Evolutionary conservation across 78 protist genomes (phyloP).

Genomic region (Dictyostelium discoideum): DNA sequence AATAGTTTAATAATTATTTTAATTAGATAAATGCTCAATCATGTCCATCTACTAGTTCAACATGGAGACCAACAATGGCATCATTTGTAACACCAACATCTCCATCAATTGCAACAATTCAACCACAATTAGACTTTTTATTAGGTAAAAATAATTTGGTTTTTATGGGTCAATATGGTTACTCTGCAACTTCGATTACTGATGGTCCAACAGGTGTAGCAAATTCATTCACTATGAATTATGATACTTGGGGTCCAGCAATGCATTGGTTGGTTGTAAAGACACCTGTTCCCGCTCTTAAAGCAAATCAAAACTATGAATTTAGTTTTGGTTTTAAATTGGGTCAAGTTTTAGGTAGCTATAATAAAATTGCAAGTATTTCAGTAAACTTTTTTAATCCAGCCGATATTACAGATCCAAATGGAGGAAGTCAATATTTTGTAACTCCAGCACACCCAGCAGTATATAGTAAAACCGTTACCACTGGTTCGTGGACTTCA

Average conservation of each 20-base stretch:
- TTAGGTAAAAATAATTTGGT: not conserved
- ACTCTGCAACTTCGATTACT: not conserved
- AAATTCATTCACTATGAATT: slow-evolving; percentile 17
- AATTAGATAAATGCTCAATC: not conserved
- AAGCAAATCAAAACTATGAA: not conserved
- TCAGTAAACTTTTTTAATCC: not conserved
- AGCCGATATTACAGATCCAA: not conserved
- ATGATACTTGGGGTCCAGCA: not conserved
- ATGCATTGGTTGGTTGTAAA: not conserved
- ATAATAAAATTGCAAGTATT: slow-evolving; percentile 17
- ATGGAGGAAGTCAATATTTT: slow-evolving; percentile 9
- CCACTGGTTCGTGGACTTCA: slow-evolving; percentile 17
- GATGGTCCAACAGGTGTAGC: slow-evolving; percentile 8
- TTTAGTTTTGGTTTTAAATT: slow-evolving; percentile 5
- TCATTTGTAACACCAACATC: not conserved
- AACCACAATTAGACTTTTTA: slow-evolving; percentile 3
- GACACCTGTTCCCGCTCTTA: not conserved
- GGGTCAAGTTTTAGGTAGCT: not conserved
- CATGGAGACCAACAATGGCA: slow-evolving; percentile 40
- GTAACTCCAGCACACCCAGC: not conserved
- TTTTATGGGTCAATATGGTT: slow-evolving; percentile 1
- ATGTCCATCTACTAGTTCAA: slow-evolving; percentile 6
- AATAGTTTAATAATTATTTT: too few relatives aligned
- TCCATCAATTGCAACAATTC: not conserved
- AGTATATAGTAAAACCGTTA: not conserved